These are phyloP conservation scores for Singerocomus inundabilis DNA, from an alignment of 1,284 basidiomycete genomes.

Conservation along the genomic window DNA sequence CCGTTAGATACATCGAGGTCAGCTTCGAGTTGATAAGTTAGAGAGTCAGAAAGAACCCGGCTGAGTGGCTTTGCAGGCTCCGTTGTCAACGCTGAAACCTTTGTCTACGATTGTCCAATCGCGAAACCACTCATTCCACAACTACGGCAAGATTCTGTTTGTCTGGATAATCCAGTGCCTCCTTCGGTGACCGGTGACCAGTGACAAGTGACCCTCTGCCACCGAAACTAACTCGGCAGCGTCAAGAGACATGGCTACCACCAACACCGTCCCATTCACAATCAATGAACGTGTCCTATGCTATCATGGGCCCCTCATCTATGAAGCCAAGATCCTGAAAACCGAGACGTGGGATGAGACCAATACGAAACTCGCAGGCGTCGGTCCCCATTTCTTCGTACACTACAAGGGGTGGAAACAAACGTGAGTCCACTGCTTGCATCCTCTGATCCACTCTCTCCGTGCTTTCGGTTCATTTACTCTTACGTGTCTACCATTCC, in stretches of 20 bases:
- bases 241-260: slow-evolving; percentile 16
- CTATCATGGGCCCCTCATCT: slow-evolving; percentile 30
- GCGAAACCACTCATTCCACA: not conserved
- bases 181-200: too few species aligned
- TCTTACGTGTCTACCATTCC: not conserved
- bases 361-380: slow-evolving; percentile 61
- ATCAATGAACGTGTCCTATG: slow-evolving; percentile 27
- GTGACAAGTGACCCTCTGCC: not conserved
- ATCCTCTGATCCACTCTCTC: not conserved
- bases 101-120: too few species aligned
- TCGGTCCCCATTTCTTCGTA: slow-evolving; percentile 88
- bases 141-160: not conserved
- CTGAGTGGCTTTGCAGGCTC: too few species aligned
- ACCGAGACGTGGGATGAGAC: slow-evolving; percentile 73
- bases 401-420: slow-evolving; percentile 99
- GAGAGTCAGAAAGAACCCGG: not conserved
- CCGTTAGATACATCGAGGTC: not conserved
- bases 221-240: not conserved
- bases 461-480: not conserved
- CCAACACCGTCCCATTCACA: slow-evolving; percentile 16
- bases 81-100: not conserved
- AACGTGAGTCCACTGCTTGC: slow-evolving; percentile 58
- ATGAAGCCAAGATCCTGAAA: slow-evolving; percentile 84
- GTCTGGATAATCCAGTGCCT: not conserved
- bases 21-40: not conserved